Conservation (phyloP, 2,329 filamentous ascomycete species). For the Penicillium sp. region DNA sequence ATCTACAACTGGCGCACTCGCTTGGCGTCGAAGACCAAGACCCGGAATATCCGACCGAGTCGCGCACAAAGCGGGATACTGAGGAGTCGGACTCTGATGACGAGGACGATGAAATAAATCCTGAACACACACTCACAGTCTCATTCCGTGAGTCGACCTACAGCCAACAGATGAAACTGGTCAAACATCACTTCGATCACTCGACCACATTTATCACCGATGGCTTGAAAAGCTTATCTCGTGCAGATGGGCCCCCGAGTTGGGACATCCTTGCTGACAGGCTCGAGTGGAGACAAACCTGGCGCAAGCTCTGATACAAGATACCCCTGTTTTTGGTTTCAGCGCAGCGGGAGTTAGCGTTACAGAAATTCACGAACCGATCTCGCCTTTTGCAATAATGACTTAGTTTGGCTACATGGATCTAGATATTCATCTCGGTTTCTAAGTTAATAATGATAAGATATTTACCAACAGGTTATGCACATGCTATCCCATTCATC, state of each 20-base stretch:
- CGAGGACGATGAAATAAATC: conserved; percentile 34
- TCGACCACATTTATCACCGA: conserved; percentile 68
- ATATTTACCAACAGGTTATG: no score
- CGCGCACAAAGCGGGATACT: background rate
- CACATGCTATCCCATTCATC: no score
- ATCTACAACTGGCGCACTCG: conserved; percentile 51
- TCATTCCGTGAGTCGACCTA: conserved; percentile 48
- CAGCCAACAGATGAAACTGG: conserved; percentile 53
- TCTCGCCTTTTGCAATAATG: background rate
- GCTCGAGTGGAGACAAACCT: conserved; percentile 55
- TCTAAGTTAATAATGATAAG: no score
- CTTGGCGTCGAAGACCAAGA: conserved; percentile 24
- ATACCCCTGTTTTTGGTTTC: conserved; percentile 1
- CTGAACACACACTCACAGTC: conserved; percentile 42
- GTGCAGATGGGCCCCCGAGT: conserved; percentile 67
- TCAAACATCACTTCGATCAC: conserved; percentile 63
- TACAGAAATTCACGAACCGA: background rate
- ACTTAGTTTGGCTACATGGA: no score
- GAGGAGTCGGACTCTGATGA: conserved; percentile 23
- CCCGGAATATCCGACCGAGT: background rate
- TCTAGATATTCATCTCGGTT: no score
- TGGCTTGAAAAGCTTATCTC: conserved; percentile 71
- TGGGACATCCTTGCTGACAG: conserved; percentile 84
- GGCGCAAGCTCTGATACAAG: conserved; percentile 1
- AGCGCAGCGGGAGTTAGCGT: conserved; percentile 3